Conservation (phyloP, 2,329 filamentous ascomycete species). For the Scedosporium dehoogii region DNA sequence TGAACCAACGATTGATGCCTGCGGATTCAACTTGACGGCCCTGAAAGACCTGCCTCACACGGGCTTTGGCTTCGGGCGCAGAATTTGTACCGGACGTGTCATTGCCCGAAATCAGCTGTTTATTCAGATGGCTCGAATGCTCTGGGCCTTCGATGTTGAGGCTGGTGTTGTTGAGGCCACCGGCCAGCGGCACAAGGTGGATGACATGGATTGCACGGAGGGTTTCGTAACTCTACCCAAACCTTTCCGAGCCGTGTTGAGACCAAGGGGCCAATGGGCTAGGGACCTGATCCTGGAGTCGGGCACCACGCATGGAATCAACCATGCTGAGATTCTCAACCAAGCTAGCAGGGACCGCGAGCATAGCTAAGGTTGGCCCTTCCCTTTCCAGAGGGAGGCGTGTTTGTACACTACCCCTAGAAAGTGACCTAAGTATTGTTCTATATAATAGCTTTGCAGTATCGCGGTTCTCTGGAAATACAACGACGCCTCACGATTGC, state of each 20-base stretch:
- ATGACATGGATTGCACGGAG: slow-evolving; percentile 16
- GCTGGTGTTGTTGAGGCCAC: slow-evolving; percentile 13
- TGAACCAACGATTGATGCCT: slow-evolving; percentile 4
- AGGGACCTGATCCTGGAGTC: slow-evolving; percentile 13
- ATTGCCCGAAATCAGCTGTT: slow-evolving; percentile 37
- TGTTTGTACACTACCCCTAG: too few species aligned
- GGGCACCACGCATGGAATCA: slow-evolving; percentile 5
- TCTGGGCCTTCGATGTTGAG: slow-evolving; percentile 40
- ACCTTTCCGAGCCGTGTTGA: slow-evolving; percentile 18
- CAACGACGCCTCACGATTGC: too few species aligned
- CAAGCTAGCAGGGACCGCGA: neutral
- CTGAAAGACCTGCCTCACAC: slow-evolving; percentile 20
- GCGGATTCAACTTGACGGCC: slow-evolving; percentile 9
- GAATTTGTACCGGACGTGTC: slow-evolving; percentile 31
- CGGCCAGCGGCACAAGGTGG: slow-evolving; percentile 12
- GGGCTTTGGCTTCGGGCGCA: slow-evolving; percentile 38
- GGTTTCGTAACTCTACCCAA: slow-evolving; percentile 18
- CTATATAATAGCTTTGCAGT: too few species aligned
- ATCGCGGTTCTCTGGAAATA: too few species aligned
- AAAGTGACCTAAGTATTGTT: too few species aligned
- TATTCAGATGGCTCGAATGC: slow-evolving; percentile 26
- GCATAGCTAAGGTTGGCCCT: too few species aligned
- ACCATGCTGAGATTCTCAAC: slow-evolving; percentile 3
- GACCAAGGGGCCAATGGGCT: slow-evolving; percentile 19
- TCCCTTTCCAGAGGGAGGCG: too few species aligned